Percentiles rank a stretch among this genome's conserved stretches.
Conservation (phyloP, 352 stramenopile species). For the Halophytophthora polymorphica region DNA sequence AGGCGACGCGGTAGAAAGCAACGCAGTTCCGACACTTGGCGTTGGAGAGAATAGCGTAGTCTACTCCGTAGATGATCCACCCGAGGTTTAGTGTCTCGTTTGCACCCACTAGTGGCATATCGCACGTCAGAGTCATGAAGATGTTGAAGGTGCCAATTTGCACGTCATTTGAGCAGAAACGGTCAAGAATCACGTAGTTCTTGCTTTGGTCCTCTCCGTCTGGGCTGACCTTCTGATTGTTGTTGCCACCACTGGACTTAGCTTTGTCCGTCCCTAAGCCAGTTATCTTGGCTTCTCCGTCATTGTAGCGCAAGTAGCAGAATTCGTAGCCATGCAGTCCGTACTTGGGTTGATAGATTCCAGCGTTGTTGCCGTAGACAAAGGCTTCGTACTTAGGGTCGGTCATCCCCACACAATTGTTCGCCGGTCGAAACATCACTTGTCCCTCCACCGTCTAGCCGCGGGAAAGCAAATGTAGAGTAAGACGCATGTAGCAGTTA, state of each 20-base stretch:
- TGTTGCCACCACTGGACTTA: slow-evolving; percentile 7
- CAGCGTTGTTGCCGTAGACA: slow-evolving; percentile 47
- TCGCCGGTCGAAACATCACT: slow-evolving; percentile 49
- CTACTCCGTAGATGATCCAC: slow-evolving; percentile 52
- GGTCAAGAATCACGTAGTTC: slow-evolving; percentile 45
- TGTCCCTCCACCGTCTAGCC: slow-evolving; percentile 39
- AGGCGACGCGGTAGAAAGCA: slow-evolving; percentile 49
- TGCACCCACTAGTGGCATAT: slow-evolving; percentile 37
- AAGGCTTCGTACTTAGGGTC: slow-evolving; percentile 31
- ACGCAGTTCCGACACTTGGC: slow-evolving; percentile 50
- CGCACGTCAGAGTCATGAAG: slow-evolving; percentile 62
- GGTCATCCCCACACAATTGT: slow-evolving; percentile 26
- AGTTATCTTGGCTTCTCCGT: slow-evolving; percentile 26
- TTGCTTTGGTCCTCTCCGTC: slow-evolving; percentile 4
- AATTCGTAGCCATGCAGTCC: slow-evolving; percentile 61
- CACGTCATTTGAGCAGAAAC: slow-evolving; percentile 47
- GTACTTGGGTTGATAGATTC: slow-evolving; percentile 66
- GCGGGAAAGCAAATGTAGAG: neutral
- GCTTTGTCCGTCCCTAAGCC: slow-evolving; percentile 18
- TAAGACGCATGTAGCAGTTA: neutral
- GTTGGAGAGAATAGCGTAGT: slow-evolving; percentile 46
- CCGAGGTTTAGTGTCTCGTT: slow-evolving; percentile 48
- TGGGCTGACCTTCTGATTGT: slow-evolving; percentile 14
- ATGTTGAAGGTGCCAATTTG: slow-evolving; percentile 61
- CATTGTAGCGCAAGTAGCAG: slow-evolving; percentile 42